Evolutionary conservation across 2,329 filamentous ascomycete species (phyloP).

Genomic region (Fusarium ramigenum): DNA sequence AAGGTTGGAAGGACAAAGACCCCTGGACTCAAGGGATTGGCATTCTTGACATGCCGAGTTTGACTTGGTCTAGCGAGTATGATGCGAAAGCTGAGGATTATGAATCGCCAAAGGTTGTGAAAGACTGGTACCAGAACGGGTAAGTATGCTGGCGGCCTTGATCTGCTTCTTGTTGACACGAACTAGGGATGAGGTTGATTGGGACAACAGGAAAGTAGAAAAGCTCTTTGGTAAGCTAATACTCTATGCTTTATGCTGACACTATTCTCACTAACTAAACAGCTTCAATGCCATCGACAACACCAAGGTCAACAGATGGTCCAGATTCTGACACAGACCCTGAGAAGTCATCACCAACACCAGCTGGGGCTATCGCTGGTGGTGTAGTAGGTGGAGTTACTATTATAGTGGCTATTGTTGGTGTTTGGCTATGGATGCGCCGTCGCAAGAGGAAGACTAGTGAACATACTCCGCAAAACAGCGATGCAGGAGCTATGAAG

Average conservation of each 20-base stretch:
- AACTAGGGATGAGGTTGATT: not conserved
- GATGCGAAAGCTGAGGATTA: not conserved
- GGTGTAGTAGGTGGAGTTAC: not conserved
- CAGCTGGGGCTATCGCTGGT: not conserved
- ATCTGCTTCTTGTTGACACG: accelerated
- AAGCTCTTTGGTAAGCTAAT: not conserved
- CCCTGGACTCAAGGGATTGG: not conserved
- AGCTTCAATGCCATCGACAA: not conserved
- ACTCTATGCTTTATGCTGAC: accelerated
- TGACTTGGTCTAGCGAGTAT: not conserved
- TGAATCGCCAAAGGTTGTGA: not conserved
- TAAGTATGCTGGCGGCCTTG: not conserved
- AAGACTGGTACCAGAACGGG: not conserved
- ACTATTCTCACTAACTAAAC: not conserved
- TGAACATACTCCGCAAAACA: accelerated
- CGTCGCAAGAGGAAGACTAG: not conserved
- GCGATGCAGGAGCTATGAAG: accelerated
- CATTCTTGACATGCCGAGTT: not conserved
- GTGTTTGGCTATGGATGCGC: not conserved
- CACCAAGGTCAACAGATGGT: accelerated
- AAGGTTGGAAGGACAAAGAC: not conserved
- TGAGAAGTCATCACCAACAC: accelerated
- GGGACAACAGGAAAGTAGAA: not conserved
- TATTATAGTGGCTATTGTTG: not conserved
- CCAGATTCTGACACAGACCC: accelerated